phyloP scores from a whole-genome alignment of 148 eudicot species.

The Selenicereus undatus region DNA sequence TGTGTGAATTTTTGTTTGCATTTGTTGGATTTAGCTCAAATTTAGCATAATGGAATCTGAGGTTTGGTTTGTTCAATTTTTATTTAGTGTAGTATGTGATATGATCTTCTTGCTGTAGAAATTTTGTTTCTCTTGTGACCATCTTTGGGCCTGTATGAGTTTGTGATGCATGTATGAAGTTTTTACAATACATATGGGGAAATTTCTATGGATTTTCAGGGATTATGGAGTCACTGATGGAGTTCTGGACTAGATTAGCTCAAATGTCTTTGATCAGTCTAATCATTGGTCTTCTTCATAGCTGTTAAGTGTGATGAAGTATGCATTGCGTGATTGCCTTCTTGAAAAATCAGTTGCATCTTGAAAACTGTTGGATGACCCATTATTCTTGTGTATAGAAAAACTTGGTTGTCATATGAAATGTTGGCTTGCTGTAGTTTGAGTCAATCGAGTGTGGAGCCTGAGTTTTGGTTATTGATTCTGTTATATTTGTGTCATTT shows the following conservation, averaged over 20 bases:
- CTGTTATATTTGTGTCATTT: not conserved
- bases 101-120: not conserved
- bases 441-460: too few relatives aligned
- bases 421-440: not conserved
- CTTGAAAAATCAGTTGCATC: not conserved
- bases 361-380: not conserved
- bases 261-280: not conserved
- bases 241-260: not conserved
- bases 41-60: not conserved
- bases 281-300: not conserved
- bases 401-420: not conserved
- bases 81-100: not conserved
- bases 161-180: not conserved
- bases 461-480: too few relatives aligned
- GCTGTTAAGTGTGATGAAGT: not conserved
- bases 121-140: not conserved
- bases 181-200: not conserved
- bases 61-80: not conserved
- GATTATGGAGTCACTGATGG: not conserved
- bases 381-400: not conserved
- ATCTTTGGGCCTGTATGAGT: not conserved
- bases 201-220: not conserved
- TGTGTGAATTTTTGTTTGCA: constrained; percentile 8
- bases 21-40: not conserved
- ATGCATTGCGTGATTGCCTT: not conserved